Percentiles rank a stretch among this genome's conserved stretches.
These are phyloP conservation scores for Pythium dissotocum DNA, from an alignment of 352 stramenopile species.

Conservation along the genomic window DNA sequence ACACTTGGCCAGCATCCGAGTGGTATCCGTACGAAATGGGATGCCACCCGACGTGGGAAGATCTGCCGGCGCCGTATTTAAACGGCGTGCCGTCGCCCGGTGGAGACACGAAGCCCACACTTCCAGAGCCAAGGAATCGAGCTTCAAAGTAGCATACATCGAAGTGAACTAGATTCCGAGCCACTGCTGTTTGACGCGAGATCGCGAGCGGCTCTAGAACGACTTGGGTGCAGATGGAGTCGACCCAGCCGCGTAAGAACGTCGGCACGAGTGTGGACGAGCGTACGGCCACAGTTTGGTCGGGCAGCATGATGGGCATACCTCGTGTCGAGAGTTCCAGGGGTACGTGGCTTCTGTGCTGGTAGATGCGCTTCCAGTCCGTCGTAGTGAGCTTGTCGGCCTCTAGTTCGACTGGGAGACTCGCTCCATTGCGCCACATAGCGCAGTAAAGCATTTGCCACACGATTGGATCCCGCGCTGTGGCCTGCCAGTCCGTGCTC, in stretches of 20 bases:
- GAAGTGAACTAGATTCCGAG: background rate
- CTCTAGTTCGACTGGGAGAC: background rate
- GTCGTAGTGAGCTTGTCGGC: background rate
- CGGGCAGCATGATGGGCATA: conserved; percentile 18
- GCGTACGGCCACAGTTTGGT: conserved; percentile 28
- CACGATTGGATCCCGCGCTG: conserved; percentile 14
- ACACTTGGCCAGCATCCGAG: conserved; percentile 33
- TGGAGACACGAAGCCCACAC: conserved; percentile 30
- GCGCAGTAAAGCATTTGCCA: conserved; percentile 33
- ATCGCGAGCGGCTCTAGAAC: conserved; percentile 21
- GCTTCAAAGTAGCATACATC: conserved; percentile 41
- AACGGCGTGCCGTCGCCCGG: background rate
- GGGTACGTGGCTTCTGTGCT: conserved; percentile 11
- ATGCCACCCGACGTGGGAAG: conserved; percentile 39
- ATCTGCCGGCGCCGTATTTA: conserved; percentile 36
- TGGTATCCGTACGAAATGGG: conserved; percentile 45
- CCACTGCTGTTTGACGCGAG: background rate
- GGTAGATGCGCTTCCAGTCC: conserved; percentile 29
- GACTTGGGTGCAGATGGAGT: conserved; percentile 34
- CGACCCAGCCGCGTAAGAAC: conserved; percentile 27
- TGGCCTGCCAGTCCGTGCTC: conserved; percentile 23
- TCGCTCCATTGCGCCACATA: conserved; percentile 18
- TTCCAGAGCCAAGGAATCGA: conserved; percentile 28
- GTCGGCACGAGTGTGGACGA: conserved; percentile 34
- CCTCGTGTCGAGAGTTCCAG: conserved; percentile 33